Evolutionary conservation across 257 asterid genomes (phyloP), one percentile per base, ranked within the genome.

Genomic region (Nicotiana otophora): DNA sequence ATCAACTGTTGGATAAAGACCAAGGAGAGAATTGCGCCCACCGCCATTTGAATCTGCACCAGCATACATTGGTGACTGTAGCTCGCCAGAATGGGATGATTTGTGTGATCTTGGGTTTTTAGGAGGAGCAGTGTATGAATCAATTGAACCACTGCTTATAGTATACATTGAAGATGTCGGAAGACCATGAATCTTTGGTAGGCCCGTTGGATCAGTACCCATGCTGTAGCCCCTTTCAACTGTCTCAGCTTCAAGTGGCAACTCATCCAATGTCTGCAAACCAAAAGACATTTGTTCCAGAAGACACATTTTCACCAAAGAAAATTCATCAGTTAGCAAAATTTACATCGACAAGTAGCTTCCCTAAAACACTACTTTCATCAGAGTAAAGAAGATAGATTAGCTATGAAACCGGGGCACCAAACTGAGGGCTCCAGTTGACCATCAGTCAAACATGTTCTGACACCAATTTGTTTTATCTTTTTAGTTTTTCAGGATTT

Each of bases 121-220:
- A 17, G 97, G 97, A 3, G 95, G 88, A 48, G 97, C 91, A 54
- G 86, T 39, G 60, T 88, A 92, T 34, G 92, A 88, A n/a, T 93
- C 98, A 0, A 87, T 46, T 4, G 91, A 87, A 31, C 72, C 34
- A 65, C 95, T 94, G 64, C 90, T 84, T 85, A 89, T 86, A 4
- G 85, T 87, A 53, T 92, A 91, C 53, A 90, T 61, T 19, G 98
- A 93, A 14, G 99, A 92, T 82, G 94, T 81, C 7, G 98, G 97
- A 84, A 96, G 96, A 74, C 98, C 98, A 28, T 91, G 96, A 85
- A 96, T 94, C 92, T 88, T 93, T 23, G 98, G 99, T 81, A 96
- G 88, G 76, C 99, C 98, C 1, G 98, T 96, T 3, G 92, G 87
- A 72, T 96, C 98, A 46, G 90, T 86, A 84, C 84, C 89, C 84